Conservation (phyloP, 257 asterid genomes). For the Plantago major region DNA sequence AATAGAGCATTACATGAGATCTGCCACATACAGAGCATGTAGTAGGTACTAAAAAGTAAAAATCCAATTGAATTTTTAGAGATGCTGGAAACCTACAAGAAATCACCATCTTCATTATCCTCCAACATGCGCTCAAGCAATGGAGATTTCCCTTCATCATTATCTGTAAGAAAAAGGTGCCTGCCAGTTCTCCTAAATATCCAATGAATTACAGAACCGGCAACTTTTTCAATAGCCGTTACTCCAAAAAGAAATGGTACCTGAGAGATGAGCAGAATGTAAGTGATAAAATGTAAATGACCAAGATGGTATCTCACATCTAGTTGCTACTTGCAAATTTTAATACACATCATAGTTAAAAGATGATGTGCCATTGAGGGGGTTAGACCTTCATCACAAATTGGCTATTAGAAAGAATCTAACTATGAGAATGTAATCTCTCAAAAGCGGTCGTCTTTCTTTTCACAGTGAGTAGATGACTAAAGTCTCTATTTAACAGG, state of each 20-base stretch:
- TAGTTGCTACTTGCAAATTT: conserved; percentile 7
- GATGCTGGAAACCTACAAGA: conserved; percentile 52
- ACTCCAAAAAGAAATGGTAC: conserved; percentile 98
- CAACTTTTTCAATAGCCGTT: conserved; percentile 72
- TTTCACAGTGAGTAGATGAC: too few species aligned
- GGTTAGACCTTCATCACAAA: too few species aligned
- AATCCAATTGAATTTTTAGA: neutral
- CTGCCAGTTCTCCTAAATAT: conserved; percentile 94
- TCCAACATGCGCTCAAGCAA: conserved; percentile 79
- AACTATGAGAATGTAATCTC: too few species aligned
- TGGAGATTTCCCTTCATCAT: conserved; percentile 85
- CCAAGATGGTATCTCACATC: neutral
- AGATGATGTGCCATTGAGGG: neutral
- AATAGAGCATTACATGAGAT: conserved; percentile 11
- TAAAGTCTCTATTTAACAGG: too few species aligned
- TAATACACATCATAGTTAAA: conserved; percentile 4
- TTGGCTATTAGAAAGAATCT: too few species aligned
- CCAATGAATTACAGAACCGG: conserved; percentile 72
- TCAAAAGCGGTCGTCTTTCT: too few species aligned
- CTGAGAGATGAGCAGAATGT: conserved; percentile 29
- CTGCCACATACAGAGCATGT: neutral
- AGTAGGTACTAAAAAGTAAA: conserved; percentile 11
- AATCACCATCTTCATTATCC: conserved; percentile 53
- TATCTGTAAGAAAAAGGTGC: conserved; percentile 87
- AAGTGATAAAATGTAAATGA: neutral